phyloP scores from a whole-genome alignment of 2,329 filamentous ascomycete genomes.

The Nemania sp. region DNA sequence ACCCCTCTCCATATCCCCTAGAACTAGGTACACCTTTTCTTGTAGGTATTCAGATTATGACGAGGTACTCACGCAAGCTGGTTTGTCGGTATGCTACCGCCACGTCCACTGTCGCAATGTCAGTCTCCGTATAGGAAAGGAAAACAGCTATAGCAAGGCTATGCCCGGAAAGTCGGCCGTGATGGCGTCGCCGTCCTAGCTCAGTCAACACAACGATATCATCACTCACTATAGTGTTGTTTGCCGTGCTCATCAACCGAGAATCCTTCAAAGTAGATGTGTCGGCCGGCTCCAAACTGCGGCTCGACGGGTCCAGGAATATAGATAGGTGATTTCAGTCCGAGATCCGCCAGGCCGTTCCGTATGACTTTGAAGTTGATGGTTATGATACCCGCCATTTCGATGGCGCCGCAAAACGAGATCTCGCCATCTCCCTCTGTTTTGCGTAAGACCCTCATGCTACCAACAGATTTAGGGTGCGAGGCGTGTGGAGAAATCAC shows the following conservation, averaged over 20 bases:
- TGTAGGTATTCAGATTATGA: not conserved
- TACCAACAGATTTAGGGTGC: not conserved
- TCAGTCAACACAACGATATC: not conserved
- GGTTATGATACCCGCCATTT: conserved; percentile 91
- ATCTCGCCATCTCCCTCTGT: conserved; percentile 86
- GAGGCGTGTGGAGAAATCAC: conserved; percentile 29
- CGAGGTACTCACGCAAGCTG: conserved; percentile 55
- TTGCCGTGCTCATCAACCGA: conserved; percentile 86
- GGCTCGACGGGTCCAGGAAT: conserved; percentile 86
- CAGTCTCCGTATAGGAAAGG: not conserved
- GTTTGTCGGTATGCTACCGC: conserved; percentile 87
- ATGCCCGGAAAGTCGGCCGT: not conserved
- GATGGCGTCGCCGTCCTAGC: not conserved
- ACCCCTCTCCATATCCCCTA: not conserved
- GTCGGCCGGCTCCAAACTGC: conserved; percentile 79
- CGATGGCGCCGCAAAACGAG: conserved; percentile 85
- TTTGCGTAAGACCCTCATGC: conserved; percentile 4
- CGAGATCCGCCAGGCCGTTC: conserved; percentile 72
- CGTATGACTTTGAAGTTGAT: conserved; percentile 90
- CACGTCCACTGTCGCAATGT: conserved; percentile 62
- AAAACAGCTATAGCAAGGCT: not conserved
- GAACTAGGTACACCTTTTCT: not conserved
- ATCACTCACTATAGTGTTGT: conserved; percentile 68
- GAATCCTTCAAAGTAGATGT: conserved; percentile 89
- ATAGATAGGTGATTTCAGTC: conserved; percentile 83